Conservation (phyloP, 2,329 filamentous ascomycete species). For the Chaetothyriales sp. region DNA sequence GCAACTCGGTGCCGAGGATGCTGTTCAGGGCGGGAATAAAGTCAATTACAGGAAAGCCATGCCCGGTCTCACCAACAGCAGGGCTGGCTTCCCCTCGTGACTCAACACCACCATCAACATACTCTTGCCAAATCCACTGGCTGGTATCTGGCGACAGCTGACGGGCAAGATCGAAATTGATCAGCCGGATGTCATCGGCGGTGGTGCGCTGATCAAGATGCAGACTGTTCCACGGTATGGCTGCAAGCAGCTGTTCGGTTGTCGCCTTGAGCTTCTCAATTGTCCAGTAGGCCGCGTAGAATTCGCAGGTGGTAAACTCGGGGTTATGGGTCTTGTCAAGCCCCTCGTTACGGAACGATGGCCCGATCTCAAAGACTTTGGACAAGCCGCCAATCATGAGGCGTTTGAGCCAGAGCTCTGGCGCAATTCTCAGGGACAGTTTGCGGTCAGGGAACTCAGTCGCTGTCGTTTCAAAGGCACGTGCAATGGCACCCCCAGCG, state of each 20-base stretch:
- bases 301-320: conserved; percentile 95
- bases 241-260: conserved; percentile 5
- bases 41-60: conserved; percentile 40
- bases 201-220: conserved; percentile 50
- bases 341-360: conserved; percentile 81
- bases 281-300: conserved; percentile 65
- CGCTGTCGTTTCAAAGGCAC: conserved; percentile 67
- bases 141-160: neutral
- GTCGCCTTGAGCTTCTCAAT: conserved; percentile 20
- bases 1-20: conserved; percentile 49
- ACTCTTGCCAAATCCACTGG: neutral
- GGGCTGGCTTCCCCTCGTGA: neutral
- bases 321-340: conserved; percentile 86
- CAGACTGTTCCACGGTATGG: conserved; percentile 1
- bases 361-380: conserved; percentile 81
- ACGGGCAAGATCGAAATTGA: conserved; percentile 29
- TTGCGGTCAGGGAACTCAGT: conserved; percentile 59
- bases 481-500: conserved; percentile 75
- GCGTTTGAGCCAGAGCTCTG: conserved; percentile 88
- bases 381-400: conserved; percentile 80
- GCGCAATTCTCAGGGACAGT: conserved; percentile 72
- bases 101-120: neutral
- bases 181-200: conserved; percentile 58
- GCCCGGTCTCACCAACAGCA: neutral
- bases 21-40: conserved; percentile 69